Evolutionary conservation across 768 basidiomycete species (phyloP).

Genomic region (Leccinellum luteum): DNA sequence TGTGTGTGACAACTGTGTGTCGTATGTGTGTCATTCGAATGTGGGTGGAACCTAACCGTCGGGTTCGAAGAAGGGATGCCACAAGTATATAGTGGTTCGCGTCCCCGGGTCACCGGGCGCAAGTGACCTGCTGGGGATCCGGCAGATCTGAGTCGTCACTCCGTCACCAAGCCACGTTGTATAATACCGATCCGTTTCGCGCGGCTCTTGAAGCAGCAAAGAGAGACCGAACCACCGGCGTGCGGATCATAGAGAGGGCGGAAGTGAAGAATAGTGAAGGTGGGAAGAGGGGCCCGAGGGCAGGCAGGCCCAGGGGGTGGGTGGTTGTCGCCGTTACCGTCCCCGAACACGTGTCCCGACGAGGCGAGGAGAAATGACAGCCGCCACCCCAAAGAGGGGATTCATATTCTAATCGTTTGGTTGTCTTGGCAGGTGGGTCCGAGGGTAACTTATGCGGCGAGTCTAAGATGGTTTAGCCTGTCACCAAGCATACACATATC

Average conservation of each 20-base stretch:
- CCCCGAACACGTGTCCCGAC: slow-evolving; percentile 15
- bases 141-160: background rate
- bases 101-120: background rate
- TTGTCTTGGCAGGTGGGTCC: background rate
- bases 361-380: background rate
- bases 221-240: background rate
- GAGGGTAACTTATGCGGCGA: background rate
- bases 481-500: background rate
- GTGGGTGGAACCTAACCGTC: background rate
- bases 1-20: background rate
- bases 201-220: background rate
- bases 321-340: background rate
- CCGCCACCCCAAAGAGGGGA: too few species aligned
- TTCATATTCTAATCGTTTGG: background rate
- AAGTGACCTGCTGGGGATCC: background rate
- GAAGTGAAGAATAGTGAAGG: slow-evolving; percentile 11
- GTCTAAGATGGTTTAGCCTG: background rate
- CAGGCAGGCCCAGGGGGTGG: background rate
- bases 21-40: too few species aligned
- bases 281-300: background rate
- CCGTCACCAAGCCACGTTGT: background rate
- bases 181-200: slow-evolving; percentile 8
- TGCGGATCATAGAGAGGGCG: slow-evolving; percentile 18
- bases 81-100: background rate
- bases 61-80: background rate